Conservation (phyloP, 192 early-diverging fungal genomes). For the Backusella liffmaniae region DNA sequence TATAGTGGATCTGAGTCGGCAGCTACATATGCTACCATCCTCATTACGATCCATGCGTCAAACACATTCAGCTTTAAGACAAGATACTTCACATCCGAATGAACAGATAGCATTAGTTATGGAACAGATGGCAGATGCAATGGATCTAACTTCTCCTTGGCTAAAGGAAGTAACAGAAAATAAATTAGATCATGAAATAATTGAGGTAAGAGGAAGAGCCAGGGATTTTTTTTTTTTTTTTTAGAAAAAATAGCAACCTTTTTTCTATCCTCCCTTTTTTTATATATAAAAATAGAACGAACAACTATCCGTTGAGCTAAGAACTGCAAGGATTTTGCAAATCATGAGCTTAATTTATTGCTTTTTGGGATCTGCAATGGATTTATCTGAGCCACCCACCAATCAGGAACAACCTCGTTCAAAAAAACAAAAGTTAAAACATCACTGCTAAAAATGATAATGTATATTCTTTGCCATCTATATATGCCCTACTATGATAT, state of each 20-base stretch:
- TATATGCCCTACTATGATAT: neutral
- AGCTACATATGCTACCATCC: neutral
- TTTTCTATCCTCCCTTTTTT: neutral
- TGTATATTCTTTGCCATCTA: neutral
- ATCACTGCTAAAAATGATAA: neutral
- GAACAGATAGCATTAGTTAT: neutral
- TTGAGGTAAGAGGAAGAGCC: neutral
- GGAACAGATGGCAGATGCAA: neutral
- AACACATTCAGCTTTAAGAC: neutral
- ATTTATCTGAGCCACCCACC: neutral
- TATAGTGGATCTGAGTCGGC: neutral
- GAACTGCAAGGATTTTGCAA: neutral
- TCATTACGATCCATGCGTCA: neutral
- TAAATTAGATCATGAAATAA: neutral
- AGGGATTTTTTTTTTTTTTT: neutral
- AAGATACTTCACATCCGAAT: neutral
- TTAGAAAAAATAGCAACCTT: neutral
- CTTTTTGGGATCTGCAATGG: neutral
- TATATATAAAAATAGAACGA: neutral
- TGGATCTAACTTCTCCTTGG: neutral
- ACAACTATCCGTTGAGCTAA: neutral
- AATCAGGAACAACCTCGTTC: neutral
- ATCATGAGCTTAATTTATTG: neutral
- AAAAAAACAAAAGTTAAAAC: conserved; percentile 3
- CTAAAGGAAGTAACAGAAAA: neutral